phyloP scores from a whole-genome alignment of 1,284 basidiomycete species.

The Vanrija humicola region DNA sequence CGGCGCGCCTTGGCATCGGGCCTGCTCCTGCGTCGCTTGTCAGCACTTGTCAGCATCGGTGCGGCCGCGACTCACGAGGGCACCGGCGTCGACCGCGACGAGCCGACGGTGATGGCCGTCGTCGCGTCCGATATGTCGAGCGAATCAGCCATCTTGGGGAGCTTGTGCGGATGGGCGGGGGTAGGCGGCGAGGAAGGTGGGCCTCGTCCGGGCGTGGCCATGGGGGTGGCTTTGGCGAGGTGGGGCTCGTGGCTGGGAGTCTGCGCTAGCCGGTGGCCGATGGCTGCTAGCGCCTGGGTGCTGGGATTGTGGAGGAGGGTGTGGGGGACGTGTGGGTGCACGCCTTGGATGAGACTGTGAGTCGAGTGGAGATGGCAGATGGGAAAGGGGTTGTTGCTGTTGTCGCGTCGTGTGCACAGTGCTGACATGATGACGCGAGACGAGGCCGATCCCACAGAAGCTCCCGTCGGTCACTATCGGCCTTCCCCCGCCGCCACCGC shows the following conservation, averaged over 20 bases:
- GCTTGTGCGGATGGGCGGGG: slow-evolving; percentile 25
- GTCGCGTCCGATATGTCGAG: slow-evolving; percentile 38
- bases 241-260: background rate
- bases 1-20: slow-evolving; percentile 82
- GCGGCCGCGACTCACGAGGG: slow-evolving; percentile 4
- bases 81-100: slow-evolving; percentile 14
- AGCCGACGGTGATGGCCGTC: slow-evolving; percentile 9
- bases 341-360: too few species aligned
- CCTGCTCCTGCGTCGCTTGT: slow-evolving; percentile 40
- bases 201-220: slow-evolving; percentile 9
- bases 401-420: too few species aligned
- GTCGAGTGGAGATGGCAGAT: too few species aligned
- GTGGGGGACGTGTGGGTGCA: too few species aligned
- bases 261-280: too few species aligned
- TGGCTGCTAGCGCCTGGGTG: too few species aligned
- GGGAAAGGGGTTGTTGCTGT: too few species aligned
- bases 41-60: background rate
- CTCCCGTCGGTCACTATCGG: too few species aligned
- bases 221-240: background rate
- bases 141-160: slow-evolving; percentile 44
- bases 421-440: too few species aligned
- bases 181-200: slow-evolving; percentile 11
- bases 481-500: too few species aligned
- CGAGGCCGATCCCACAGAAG: too few species aligned
- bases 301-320: too few species aligned